A percentile compares a stretch with the other conserved stretches of the same genome.
These are phyloP conservation scores for Citrullus mucosospermus DNA, from an alignment of 306 rosid species.

Conservation along the genomic window DNA sequence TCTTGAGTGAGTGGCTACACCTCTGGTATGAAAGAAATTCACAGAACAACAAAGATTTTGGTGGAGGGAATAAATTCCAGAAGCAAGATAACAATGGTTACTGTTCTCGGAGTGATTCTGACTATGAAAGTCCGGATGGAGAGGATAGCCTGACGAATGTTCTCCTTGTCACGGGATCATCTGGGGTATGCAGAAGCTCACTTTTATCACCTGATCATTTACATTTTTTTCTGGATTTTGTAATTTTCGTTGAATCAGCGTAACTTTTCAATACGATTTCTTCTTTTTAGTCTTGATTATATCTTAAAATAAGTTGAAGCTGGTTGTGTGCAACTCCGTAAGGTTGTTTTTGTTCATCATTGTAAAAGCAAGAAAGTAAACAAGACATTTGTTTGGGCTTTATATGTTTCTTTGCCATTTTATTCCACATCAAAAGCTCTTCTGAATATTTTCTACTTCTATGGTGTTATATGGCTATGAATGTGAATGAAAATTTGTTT, in stretches of 20 bases:
- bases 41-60: slow-evolving; percentile 25
- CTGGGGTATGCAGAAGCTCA: slow-evolving; percentile 44
- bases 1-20: slow-evolving; percentile 61
- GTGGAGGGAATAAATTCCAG: slow-evolving; percentile 18
- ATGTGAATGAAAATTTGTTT: neutral
- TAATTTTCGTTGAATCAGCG: neutral
- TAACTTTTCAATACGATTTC: neutral
- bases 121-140: slow-evolving; percentile 24
- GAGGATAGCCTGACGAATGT: slow-evolving; percentile 41
- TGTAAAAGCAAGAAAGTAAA: neutral
- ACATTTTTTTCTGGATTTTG: neutral
- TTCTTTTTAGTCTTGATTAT: neutral
- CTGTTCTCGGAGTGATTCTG: slow-evolving; percentile 35
- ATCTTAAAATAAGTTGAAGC: neutral
- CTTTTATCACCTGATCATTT: slow-evolving; percentile 2
- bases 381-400: neutral
- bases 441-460: neutral
- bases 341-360: neutral
- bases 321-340: neutral
- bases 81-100: slow-evolving; percentile 20
- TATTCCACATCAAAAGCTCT: neutral
- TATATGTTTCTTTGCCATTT: neutral
- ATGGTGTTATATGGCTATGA: neutral
- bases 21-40: slow-evolving; percentile 49
- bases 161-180: slow-evolving; percentile 75